These are phyloP conservation scores for Stropharia rugosoannulata DNA, from an alignment of 768 basidiomycete species.

Conservation along the genomic window DNA sequence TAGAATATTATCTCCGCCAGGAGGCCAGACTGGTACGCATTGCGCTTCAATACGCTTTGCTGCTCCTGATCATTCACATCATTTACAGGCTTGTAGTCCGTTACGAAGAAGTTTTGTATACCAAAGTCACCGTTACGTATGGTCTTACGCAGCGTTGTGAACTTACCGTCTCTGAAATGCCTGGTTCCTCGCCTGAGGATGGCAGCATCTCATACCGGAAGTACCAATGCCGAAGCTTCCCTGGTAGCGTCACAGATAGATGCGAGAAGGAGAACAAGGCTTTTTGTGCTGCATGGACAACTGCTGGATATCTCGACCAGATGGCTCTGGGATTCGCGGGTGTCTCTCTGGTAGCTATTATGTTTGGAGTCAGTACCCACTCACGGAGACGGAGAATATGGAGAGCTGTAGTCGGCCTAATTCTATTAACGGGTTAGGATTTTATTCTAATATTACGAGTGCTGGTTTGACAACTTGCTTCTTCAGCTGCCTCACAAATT, in stretches of 20 bases:
- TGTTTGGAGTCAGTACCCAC: conserved; percentile 71
- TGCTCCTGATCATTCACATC: background rate
- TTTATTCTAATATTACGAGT: background rate
- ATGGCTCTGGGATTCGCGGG: conserved; percentile 64
- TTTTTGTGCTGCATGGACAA: conserved; percentile 71
- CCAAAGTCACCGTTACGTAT: conserved; percentile 50
- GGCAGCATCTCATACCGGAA: conserved; percentile 49
- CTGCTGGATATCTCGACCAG: conserved; percentile 66
- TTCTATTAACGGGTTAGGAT: conserved; percentile 55
- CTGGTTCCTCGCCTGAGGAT: conserved; percentile 36
- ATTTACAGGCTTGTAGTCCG: conserved; percentile 41
- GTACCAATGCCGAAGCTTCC: conserved; percentile 67
- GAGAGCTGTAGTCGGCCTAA: conserved; percentile 67
- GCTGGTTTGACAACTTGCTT: background rate
- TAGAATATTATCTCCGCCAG: conserved; percentile 59
- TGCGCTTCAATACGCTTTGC: background rate
- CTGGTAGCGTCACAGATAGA: conserved; percentile 45
- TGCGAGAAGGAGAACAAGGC: conserved; percentile 52
- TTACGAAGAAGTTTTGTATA: conserved; percentile 43
- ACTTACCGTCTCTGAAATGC: conserved; percentile 45
- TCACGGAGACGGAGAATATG: conserved; percentile 75
- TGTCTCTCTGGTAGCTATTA: conserved; percentile 54
- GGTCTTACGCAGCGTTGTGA: conserved; percentile 63
- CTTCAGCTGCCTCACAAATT: conserved; percentile 57
- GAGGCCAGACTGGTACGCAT: conserved; percentile 63